A percentile compares a stretch with the other conserved stretches of the same genome.
Evolutionary conservation across 257 asterid species (phyloP).

Genomic region (Fraxinus quadrangulata): DNA sequence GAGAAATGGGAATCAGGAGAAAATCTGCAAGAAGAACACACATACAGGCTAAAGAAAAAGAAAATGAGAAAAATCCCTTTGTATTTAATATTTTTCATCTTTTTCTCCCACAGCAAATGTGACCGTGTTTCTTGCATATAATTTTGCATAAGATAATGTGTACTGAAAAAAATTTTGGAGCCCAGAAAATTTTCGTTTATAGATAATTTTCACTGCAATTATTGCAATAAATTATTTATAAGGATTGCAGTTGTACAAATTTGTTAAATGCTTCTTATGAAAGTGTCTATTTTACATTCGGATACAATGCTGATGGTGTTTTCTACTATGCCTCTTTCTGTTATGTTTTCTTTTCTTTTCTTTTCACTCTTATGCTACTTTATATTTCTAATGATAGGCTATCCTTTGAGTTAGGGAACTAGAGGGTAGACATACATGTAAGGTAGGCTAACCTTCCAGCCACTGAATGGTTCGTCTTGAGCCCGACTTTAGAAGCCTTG

Average conservation of each 20-base stretch:
- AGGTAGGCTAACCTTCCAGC: no score
- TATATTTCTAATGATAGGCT: no score
- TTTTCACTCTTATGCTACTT: no score
- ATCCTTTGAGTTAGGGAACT: no score
- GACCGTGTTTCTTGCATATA: constrained; percentile 7
- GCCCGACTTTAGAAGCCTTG: background rate
- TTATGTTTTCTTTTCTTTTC: no score
- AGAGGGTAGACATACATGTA: no score
- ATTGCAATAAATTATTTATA: background rate
- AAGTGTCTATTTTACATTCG: background rate
- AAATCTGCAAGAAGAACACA: constrained; percentile 4
- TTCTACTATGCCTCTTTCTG: no score
- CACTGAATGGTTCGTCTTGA: no score
- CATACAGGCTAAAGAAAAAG: constrained; percentile 6
- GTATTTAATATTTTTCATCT: constrained; percentile 18
- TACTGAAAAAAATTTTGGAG: background rate
- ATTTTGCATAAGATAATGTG: constrained; percentile 18
- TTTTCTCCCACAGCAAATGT: constrained; percentile 15
- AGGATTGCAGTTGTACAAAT: constrained; percentile 2
- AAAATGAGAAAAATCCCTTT: constrained; percentile 14
- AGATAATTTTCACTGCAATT: background rate
- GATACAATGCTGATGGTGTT: background rate
- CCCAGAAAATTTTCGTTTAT: background rate
- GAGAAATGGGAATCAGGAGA: constrained; percentile 8
- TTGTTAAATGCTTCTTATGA: background rate